Evolutionary conservation across 768 basidiomycete species (phyloP).

Genomic region (Amanita polypyramis): DNA sequence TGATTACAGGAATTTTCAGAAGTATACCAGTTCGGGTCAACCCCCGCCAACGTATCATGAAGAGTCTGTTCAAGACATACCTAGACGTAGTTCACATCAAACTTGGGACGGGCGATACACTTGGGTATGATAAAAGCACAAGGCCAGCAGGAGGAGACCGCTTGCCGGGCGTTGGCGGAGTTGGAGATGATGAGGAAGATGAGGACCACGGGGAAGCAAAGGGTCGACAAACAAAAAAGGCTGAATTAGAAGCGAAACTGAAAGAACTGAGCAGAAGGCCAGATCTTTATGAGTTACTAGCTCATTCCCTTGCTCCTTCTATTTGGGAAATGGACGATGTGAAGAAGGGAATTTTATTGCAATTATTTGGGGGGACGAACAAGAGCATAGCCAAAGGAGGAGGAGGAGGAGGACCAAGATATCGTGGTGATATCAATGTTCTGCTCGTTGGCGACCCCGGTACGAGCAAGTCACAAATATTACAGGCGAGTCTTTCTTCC

Average conservation of each 20-base stretch:
- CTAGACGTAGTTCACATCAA: conserved; percentile 91
- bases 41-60: conserved; percentile 82
- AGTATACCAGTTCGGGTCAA: conserved; percentile 95
- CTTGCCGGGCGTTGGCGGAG: conserved; percentile 56
- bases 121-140: conserved; percentile 76
- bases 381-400: conserved; percentile 90
- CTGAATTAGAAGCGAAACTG: conserved; percentile 74
- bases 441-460: conserved; percentile 96
- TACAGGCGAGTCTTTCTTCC: conserved; percentile 47
- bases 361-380: conserved; percentile 96
- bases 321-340: conserved; percentile 99
- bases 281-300: conserved; percentile 81
- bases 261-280: conserved; percentile 58
- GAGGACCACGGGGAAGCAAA: conserved; percentile 35
- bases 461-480: conserved; percentile 91
- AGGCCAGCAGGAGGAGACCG: conserved; percentile 60
- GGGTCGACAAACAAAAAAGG: conserved; percentile 34
- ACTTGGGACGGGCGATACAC: conserved; percentile 56
- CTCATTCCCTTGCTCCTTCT: conserved; percentile 82
- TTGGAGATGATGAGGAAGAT: conserved; percentile 61
- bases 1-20: conserved; percentile 89
- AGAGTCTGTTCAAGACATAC: conserved; percentile 96
- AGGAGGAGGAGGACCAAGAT: conserved; percentile 91
- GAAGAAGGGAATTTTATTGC: conserved; percentile 94
- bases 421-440: conserved; percentile 97